These are phyloP conservation scores for Stephania yunnanensis DNA, from an alignment of 164 flowering plant species.

Conservation along the genomic window DNA sequence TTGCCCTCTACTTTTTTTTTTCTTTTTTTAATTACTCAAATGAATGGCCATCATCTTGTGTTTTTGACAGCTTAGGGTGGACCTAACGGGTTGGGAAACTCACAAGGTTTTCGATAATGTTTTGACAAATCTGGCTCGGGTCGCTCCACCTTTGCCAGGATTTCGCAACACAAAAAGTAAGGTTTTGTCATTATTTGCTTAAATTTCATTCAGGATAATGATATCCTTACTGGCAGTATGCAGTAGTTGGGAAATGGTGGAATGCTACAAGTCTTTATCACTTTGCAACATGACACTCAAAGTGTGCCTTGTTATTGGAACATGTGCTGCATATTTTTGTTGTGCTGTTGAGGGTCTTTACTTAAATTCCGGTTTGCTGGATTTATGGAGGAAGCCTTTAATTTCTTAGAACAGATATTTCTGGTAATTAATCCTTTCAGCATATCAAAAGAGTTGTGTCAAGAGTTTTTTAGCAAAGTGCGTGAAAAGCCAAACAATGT, in stretches of 20 bases:
- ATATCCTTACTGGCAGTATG: not conserved
- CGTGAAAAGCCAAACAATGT: not conserved
- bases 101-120: conserved; percentile 48
- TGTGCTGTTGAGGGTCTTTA: not conserved
- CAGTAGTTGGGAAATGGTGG: conserved; percentile 2
- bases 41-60: not conserved
- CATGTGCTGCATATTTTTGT: not conserved
- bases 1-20: not conserved
- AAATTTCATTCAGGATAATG: not conserved
- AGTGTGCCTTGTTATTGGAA: not conserved
- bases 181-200: conserved; percentile 15
- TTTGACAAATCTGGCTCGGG: conserved; percentile 51
- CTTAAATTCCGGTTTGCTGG: not conserved
- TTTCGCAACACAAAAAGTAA: conserved; percentile 78
- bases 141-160: conserved; percentile 84
- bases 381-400: not conserved
- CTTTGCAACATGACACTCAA: not conserved
- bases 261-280: not conserved
- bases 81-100: conserved; percentile 54
- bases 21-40: not conserved
- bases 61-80: conserved; percentile 55
- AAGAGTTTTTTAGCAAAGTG: not conserved
- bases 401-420: conserved; percentile 2
- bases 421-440: not conserved
- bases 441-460: no score